These are phyloP conservation scores for Phytophthora idaei DNA, from an alignment of 352 stramenopile species.

Conservation along the genomic window DNA sequence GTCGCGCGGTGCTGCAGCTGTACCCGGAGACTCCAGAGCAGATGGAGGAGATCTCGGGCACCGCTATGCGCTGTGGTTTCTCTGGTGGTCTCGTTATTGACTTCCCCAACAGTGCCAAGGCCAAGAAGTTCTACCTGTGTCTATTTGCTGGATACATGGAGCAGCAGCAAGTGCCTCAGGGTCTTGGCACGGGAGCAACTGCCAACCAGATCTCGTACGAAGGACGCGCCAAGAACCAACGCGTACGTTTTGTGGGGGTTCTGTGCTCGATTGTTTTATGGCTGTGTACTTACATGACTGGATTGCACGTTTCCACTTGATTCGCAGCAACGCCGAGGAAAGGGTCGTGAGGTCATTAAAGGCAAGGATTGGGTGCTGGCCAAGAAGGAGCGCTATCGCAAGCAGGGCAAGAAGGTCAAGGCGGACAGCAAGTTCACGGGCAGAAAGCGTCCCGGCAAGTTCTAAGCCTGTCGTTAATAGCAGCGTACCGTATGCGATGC, in stretches of 20 bases:
- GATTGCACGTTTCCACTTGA: conserved; percentile 1
- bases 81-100: conserved; percentile 98
- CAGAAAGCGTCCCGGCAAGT: conserved; percentile 93
- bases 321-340: conserved; percentile 55
- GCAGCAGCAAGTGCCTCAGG: conserved; percentile 80
- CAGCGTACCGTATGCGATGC: conserved; percentile 10
- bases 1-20: conserved; percentile 97
- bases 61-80: conserved; percentile 91
- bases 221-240: conserved; percentile 58
- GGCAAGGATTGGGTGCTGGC: conserved; percentile 96
- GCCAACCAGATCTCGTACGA: conserved; percentile 69
- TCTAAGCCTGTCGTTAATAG: conserved; percentile 72
- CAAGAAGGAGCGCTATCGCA: conserved; percentile 98
- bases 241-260: conserved; percentile 35
- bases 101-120: conserved; percentile 99
- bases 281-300: conserved; percentile 7
- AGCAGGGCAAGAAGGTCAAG: conserved; percentile 98
- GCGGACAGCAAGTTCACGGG: conserved; percentile 99
- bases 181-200: conserved; percentile 67
- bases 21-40: conserved; percentile 99
- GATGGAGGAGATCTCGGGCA: conserved; percentile 92
- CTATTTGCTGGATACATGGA: conserved; percentile 95
- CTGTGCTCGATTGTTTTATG: not conserved
- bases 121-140: conserved; percentile 99
- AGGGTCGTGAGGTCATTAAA: conserved; percentile 64